Evolutionary conservation across 1,284 basidiomycete species (phyloP).

Genomic region (Sporisorium iseilematis-ciliati): DNA sequence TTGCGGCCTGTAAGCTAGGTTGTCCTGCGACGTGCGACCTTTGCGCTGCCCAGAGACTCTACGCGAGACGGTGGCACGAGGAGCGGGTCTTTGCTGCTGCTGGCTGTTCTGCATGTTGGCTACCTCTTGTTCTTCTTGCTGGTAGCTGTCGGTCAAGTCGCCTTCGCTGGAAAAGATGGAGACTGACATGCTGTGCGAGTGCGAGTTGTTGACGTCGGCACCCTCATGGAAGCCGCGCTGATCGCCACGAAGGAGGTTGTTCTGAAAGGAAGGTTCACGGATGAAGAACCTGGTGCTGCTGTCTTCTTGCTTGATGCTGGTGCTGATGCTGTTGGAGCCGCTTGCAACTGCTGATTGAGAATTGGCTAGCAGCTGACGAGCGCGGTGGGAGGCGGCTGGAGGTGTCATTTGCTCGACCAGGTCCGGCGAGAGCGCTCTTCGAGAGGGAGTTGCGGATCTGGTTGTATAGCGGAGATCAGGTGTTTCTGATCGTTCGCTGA

Average conservation of each 20-base stretch:
- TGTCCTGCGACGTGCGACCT: slow-evolving; percentile 32
- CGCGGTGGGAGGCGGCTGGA: slow-evolving; percentile 8
- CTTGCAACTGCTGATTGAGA: slow-evolving; percentile 4
- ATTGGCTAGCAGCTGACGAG: slow-evolving; percentile 7
- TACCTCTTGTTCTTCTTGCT: slow-evolving; percentile 35
- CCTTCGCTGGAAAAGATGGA: slow-evolving; percentile 48
- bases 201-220: slow-evolving; percentile 26
- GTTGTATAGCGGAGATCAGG: slow-evolving; percentile 15
- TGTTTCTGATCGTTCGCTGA: slow-evolving; percentile 27
- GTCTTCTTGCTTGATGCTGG: slow-evolving; percentile 50
- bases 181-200: slow-evolving; percentile 32
- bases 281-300: slow-evolving; percentile 33
- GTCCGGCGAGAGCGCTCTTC: slow-evolving; percentile 29
- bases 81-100: slow-evolving; percentile 12
- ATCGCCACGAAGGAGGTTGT: slow-evolving; percentile 34
- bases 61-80: slow-evolving; percentile 6
- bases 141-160: slow-evolving; percentile 34
- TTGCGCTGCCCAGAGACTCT: slow-evolving; percentile 34
- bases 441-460: slow-evolving; percentile 9
- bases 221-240: slow-evolving; percentile 40
- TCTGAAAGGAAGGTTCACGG: slow-evolving; percentile 36
- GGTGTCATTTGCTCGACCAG: slow-evolving; percentile 37
- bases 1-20: slow-evolving; percentile 24
- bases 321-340: slow-evolving; percentile 15
- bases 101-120: slow-evolving; percentile 23